Percentiles rank a stretch among this genome's conserved stretches.
Evolutionary conservation across 208 protist genomes (phyloP).

Genomic region (Crithidia bombi): DNA sequence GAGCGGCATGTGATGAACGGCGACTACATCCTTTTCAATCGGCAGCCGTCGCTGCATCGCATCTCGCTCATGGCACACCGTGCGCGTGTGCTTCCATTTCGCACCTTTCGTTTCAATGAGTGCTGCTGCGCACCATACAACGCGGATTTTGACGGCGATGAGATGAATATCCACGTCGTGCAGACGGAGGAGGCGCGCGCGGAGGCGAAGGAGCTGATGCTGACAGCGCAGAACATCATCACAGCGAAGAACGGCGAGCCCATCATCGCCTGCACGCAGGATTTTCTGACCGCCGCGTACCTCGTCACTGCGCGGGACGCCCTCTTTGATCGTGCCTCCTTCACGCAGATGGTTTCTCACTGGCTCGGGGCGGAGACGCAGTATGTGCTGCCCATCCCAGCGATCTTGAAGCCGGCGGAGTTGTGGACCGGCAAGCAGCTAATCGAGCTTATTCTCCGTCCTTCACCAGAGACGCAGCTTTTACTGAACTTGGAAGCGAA

Average conservation of each 20-base stretch:
- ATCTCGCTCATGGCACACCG: conserved; percentile 99
- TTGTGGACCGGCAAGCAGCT: conserved; percentile 99
- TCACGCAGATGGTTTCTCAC: conserved; percentile 90
- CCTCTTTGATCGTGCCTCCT: conserved; percentile 95
- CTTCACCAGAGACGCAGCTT: conserved; percentile 53
- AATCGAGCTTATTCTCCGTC: conserved; percentile 94
- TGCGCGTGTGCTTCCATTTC: conserved; percentile 94
- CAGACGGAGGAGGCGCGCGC: conserved; percentile 99
- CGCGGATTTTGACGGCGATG: conserved; percentile 99
- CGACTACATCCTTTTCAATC: conserved; percentile 99
- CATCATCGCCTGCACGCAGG: conserved; percentile 99
- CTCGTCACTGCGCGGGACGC: conserved; percentile 96
- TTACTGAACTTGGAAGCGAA: conserved; percentile 93
- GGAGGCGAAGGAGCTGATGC: conserved; percentile 97
- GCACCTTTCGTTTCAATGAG: conserved; percentile 99
- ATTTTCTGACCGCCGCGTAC: conserved; percentile 98
- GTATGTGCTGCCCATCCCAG: conserved; percentile 96
- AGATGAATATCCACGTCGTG: conserved; percentile 99
- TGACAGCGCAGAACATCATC: conserved; percentile 97
- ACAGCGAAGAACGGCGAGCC: conserved; percentile 98
- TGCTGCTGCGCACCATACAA: conserved; percentile 99
- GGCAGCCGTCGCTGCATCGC: conserved; percentile 99
- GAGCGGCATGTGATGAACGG: conserved; percentile 99
- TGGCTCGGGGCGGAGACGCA: conserved; percentile 73
- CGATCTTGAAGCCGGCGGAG: conserved; percentile 97